These are phyloP conservation scores for Pseudopediastrum boryanum DNA, from an alignment of 139 green algal species.

Conservation along the genomic window DNA sequence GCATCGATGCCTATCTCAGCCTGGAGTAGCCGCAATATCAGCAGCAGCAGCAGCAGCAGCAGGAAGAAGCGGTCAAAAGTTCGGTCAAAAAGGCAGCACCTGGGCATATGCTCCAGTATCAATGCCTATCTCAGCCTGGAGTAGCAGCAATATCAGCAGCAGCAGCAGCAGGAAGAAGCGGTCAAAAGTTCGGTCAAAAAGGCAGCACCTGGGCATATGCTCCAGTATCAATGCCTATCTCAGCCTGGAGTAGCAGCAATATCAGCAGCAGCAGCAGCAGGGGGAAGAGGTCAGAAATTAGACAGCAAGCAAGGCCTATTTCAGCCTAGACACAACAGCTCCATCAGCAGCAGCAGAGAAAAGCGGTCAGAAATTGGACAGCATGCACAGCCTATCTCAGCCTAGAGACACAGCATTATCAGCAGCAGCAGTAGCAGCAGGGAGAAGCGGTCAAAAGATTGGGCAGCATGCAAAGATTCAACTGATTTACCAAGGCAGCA, in stretches of 20 bases:
- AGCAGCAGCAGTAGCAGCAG: background rate
- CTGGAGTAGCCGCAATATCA: slow-evolving; percentile 23
- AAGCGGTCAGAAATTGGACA: no score
- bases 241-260: slow-evolving; percentile 41
- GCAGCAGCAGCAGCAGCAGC: background rate
- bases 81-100: no score
- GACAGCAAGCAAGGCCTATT: no score
- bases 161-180: background rate
- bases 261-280: background rate
- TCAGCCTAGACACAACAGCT: no score
- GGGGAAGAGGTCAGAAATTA: no score
- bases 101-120: slow-evolving; percentile 85
- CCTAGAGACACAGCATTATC: slow-evolving; percentile 30
- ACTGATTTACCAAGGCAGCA: no score
- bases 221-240: slow-evolving; percentile 82
- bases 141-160: background rate
- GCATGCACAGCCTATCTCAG: slow-evolving; percentile 76
- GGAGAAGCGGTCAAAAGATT: no score
- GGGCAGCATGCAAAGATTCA: no score
- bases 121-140: slow-evolving; percentile 70
- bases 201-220: slow-evolving; percentile 79
- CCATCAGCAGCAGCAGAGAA: background rate
- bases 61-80: no score
- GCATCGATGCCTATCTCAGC: slow-evolving; percentile 80
- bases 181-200: no score